Evolutionary conservation across 495 filamentous ascomycete genomes (phyloP).

Genomic region (Penicillium malachiteum): DNA sequence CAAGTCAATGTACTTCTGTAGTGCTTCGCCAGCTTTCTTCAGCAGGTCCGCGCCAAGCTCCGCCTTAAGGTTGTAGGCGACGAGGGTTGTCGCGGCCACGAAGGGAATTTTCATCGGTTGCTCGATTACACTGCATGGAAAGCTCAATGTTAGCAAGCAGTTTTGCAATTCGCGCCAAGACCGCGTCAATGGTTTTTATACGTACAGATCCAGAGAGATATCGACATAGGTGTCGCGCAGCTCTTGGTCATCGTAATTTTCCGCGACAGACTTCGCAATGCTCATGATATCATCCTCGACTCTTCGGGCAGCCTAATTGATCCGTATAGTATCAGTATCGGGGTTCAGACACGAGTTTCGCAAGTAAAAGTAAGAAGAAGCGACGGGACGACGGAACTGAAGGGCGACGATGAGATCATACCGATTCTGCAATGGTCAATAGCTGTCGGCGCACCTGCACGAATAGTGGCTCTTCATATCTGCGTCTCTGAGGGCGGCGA

Average conservation of each 20-base stretch:
- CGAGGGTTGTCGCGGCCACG: constrained; percentile 74
- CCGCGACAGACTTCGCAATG: constrained; percentile 72
- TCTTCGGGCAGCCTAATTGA: constrained; percentile 60
- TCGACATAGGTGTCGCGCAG: constrained; percentile 67
- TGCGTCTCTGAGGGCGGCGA: constrained; percentile 69
- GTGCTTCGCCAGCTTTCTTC: constrained; percentile 50
- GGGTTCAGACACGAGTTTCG: background rate
- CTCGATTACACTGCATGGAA: constrained; percentile 59
- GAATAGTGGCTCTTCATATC: constrained; percentile 75
- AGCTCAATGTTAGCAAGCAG: constrained; percentile 9
- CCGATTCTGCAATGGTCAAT: constrained; percentile 80
- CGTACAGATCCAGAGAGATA: constrained; percentile 71
- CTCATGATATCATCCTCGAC: constrained; percentile 77
- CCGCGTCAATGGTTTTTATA: constrained; percentile 4
- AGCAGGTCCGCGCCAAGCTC: constrained; percentile 71
- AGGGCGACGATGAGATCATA: constrained; percentile 30
- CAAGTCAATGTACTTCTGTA: constrained; percentile 60
- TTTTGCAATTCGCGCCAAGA: background rate
- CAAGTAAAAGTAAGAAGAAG: no score
- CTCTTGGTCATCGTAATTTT: constrained; percentile 79
- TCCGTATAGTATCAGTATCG: constrained; percentile 12
- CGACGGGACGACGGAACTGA: background rate
- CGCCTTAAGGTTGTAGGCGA: constrained; percentile 69
- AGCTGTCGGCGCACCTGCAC: constrained; percentile 78
- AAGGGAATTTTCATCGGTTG: constrained; percentile 98